These are phyloP conservation scores for Boletellus ananiceps DNA, from an alignment of 768 basidiomycete species.

Conservation along the genomic window DNA sequence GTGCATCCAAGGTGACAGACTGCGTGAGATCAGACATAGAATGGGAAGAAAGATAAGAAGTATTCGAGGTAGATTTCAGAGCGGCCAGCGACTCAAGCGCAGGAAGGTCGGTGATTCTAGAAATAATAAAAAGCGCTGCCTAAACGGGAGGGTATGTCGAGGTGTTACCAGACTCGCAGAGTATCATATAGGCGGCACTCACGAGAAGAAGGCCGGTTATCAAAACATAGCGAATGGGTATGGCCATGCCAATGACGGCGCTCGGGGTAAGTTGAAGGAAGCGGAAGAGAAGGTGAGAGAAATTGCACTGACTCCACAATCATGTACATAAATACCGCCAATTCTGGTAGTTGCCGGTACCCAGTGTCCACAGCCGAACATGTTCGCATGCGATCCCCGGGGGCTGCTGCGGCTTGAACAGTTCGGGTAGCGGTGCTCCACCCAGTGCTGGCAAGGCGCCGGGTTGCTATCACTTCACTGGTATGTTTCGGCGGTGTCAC, in stretches of 20 bases:
- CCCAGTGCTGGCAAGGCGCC: no score
- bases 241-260: slow-evolving; percentile 8
- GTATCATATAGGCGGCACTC: slow-evolving; percentile 4
- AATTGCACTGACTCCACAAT: neutral
- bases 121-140: slow-evolving; percentile 17
- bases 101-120: neutral
- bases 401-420: neutral
- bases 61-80: neutral
- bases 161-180: neutral
- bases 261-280: neutral
- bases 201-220: slow-evolving; percentile 17
- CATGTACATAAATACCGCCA: slow-evolving; percentile 16
- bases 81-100: slow-evolving; percentile 1
- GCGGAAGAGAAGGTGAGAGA: neutral
- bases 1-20: neutral
- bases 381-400: neutral
- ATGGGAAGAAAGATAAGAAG: neutral
- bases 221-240: slow-evolving; percentile 20
- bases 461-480: no score
- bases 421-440: no score
- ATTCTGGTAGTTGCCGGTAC: neutral
- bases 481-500: no score
- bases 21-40: neutral
- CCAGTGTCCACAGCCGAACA: neutral
- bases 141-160: neutral